Base-by-base conservation (phyloP, 2,329 filamentous ascomycete genomes). In the Polychaeton citri region DNA sequence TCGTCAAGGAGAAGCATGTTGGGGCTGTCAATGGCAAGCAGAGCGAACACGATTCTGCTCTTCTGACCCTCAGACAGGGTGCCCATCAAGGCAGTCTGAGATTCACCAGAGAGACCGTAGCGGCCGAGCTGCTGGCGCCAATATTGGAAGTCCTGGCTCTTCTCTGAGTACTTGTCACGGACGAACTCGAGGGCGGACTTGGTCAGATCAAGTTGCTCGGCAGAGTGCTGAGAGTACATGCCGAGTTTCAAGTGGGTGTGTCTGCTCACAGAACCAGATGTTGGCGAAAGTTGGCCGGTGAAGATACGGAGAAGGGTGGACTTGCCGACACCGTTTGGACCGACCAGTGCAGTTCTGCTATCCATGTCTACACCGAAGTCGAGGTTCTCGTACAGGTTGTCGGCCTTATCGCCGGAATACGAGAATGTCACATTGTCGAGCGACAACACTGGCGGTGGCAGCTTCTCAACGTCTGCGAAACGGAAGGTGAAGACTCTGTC, bases 311-410 rank as follows among this genome's bases (percentile, higher is more conserved):
- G 79, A 39, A 96, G 74, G 10, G 90, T 96, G 17, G 90, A 96
- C 71, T 98, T 98, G 62, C 90, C 90, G 40, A 96, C 90, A 86
- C 90, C 90, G 65, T 96, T 96, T 60, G 90, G 90, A 41, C 90
- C 90, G 58, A 98, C 90, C 43, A 98, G 79, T 33, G 88, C 88
- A 32, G 87, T 93, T 68, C 90, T 80, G 43, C 87, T 95, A 69
- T 98, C 90, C 90, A 98, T 98, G 65, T 98, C 92, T 53, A 98
- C 90, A 76, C 90, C 90, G 45, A 98, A 82, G 60, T 98, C 90
- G 30, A 98, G 76, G 68, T 95, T 76, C 64, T 88, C 84, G 71
- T 98, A 98, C 37, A 98, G 71, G 59, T 93, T 92, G 58, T 98
- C 90, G 55, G 83, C 78, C 37, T 75, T 54, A 10, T 93, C 75